Base-by-base conservation (phyloP, 2,329 filamentous ascomycete genomes). In the Coniochaeta hoffmannii region DNA sequence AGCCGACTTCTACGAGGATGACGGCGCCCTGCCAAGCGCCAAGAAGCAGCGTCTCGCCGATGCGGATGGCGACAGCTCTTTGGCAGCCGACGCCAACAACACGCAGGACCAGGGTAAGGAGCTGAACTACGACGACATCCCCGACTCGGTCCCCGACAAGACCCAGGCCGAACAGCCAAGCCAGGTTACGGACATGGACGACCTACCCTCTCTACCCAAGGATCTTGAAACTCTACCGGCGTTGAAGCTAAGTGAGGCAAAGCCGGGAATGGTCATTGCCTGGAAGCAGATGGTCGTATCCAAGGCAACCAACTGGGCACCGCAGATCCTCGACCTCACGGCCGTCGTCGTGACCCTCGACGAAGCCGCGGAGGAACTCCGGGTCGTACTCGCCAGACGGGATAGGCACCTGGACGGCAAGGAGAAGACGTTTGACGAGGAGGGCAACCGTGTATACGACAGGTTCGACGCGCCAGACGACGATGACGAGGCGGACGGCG, bases 401-500 rank as follows among this genome's bases (percentile, higher is more conserved):
- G 88, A 95, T 64, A 74, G 86, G 50, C 70, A 78, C 12, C 69
- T 77, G 5, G 77, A 81, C 54, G 67, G 75, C 57, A 80, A 78
- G 54, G 74, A 84, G 59, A 86, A 81, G 63, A 68, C 71, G 17
- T 85, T 84, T 60, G 85, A 93, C 61, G 77, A 83, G 11, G 71
- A 79, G 0, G 90, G 90, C 0, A 76, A 87, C 58, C 80, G 90
- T 10, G 70, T 90, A 10, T 96, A 93, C 62, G 84, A 80, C 59
- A 88, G 85, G 56, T 94, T 95, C 60, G 90, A 95, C 63, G 84
- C 85, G 62, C 86, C 87, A 0, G 81, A 81, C 11, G 79, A 84
- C 7, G 81, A 83, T 1, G 76, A 78, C 11, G 74, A 76, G 14
- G 71, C 69, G 2, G 34, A 64, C 4, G 73, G 72, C 4, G 76